phyloP scores from a whole-genome alignment of 495 filamentous ascomycete species.

The Daldinia bambusicola region DNA sequence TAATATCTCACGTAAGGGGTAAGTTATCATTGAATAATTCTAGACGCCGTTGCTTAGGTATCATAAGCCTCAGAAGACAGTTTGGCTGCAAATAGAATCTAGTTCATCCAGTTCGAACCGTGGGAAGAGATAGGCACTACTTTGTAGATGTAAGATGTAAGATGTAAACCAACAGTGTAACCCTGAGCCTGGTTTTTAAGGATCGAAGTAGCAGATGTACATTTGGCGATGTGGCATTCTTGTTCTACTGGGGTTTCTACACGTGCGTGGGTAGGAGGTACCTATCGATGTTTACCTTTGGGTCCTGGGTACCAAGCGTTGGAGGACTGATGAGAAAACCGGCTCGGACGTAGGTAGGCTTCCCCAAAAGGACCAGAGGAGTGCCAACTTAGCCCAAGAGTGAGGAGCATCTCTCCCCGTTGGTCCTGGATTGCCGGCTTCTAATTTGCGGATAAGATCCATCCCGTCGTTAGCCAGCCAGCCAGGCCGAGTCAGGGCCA shows the following conservation, averaged over 20 bases:
- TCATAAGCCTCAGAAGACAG: neutral
- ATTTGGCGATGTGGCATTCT: conserved; percentile 21
- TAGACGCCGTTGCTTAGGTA: neutral
- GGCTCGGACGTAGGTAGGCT: conserved; percentile 16
- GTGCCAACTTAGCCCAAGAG: neutral
- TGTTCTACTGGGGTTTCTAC: conserved; percentile 12
- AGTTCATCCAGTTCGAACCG: neutral
- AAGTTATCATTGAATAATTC: neutral
- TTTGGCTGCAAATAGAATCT: conserved; percentile 12
- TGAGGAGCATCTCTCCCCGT: conserved; percentile 31
- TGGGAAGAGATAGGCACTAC: neutral
- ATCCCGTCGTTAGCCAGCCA: conserved; percentile 14
- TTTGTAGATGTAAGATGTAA: neutral
- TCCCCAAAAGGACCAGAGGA: conserved; percentile 5
- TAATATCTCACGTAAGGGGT: neutral
- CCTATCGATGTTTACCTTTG: conserved; percentile 6
- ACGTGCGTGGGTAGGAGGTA: conserved; percentile 23
- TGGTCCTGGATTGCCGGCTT: conserved; percentile 13
- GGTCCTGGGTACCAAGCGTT: neutral
- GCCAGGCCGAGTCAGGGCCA: no score
- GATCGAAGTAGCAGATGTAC: conserved; percentile 22
- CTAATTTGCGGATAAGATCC: conserved; percentile 32
- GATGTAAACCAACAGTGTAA: conserved; percentile 15
- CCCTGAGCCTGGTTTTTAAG: neutral
- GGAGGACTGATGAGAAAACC: conserved; percentile 2